Base-by-base conservation (phyloP, 2,329 filamentous ascomycete species). In the Sporothrix inflata region DNA sequence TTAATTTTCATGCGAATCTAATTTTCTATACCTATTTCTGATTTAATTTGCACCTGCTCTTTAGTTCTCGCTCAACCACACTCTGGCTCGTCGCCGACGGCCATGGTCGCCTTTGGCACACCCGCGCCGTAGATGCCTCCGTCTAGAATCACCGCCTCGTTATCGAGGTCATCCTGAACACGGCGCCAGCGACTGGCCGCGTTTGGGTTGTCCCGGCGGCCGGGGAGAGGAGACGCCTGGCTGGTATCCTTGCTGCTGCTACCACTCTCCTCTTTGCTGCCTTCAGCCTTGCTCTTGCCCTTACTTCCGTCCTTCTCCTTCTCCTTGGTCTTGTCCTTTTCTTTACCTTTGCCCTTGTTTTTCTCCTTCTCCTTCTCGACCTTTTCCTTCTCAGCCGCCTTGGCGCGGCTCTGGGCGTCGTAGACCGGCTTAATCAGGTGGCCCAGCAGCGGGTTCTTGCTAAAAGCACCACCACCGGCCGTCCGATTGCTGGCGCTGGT, bases 371-470 rank as follows among this genome's bases (percentile, higher is more conserved):
- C 30, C 61, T 81, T 81, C 47, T 70, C 34, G 1, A 27, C 14
- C 14, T 34, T 30, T 12, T 65, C 47, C 27, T 34, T 47, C n/a
- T 40, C 40, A 1, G 24, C 63, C 0, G 74, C 74, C 75, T 87
- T 87, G 6, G 47, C 63, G 19, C 66, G 61, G 53, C 45, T 27
- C 34, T 51, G 60, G 19, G 81, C 80, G 71, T 88, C 82, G 79
- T 83, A 89, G 5, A 90, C 86, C 0, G 92, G 92, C 75, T 88
- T 85, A 75, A 94, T 91, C 74, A 93, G 77, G 0, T 86, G 85
- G 87, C 14, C 75, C 19, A 93, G 81, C 40, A 93, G 79, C 1
- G 91, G 92, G 74, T 94, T 94, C 72, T 83, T 85, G 76, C 89
- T 91, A 76, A 92, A 93, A 2, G 87, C 88, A 1, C 90, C 89